Evolutionary conservation across 2,329 filamentous ascomycete species (phyloP), one percentile per base, ranked within the genome.

Genomic region (Volutella citrinella): DNA sequence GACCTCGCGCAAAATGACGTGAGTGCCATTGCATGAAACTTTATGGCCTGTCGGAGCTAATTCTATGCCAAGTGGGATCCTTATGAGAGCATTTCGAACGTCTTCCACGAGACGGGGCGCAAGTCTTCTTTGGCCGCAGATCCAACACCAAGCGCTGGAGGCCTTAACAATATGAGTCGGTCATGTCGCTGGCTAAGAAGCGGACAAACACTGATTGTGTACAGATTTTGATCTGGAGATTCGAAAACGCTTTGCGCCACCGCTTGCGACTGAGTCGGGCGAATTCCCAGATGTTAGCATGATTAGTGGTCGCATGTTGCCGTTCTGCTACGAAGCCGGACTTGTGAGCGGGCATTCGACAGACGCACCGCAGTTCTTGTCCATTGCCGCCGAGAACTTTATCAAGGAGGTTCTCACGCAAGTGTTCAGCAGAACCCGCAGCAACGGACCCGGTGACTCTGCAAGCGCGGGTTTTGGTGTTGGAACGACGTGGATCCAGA

Each of bases 91-190:
- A 61, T 80, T 38, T 63, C 72, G 10, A 71, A 64, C 40, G 59
- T 74, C 27, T 78, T 80, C 45, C 52, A 63, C 10, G 74, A 80
- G 14, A 62, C 69, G 15, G 67, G 71, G 38, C 67, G 69, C 26
- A 61, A 67, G 37, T 53, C 65, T 10, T 56, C 65, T 5, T 65
- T 67, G 31, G 57, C 64, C 10, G 74, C 82, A 19, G 77, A 87
- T 36, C 74, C 80, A 8, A 80, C 83, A 17, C 73, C 81, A 18
- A 81, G 80, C 53, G 82, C 83, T 16, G 50, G 40, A n/a, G 84
- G 84, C 14, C 72, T 91, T 27, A 89, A 87, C 48, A 88, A 80
- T 48, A 83, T 91, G 70, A 94, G 84, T 88, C 70, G 57, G 81
- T 64, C n/a, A n/a, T n/a, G n/a, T n/a, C n/a, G n/a, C n/a, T n/a